Percentiles rank a stretch among this genome's conserved stretches.
Conservation (phyloP, 768 basidiomycete species). For the Leccinellum albellum region DNA sequence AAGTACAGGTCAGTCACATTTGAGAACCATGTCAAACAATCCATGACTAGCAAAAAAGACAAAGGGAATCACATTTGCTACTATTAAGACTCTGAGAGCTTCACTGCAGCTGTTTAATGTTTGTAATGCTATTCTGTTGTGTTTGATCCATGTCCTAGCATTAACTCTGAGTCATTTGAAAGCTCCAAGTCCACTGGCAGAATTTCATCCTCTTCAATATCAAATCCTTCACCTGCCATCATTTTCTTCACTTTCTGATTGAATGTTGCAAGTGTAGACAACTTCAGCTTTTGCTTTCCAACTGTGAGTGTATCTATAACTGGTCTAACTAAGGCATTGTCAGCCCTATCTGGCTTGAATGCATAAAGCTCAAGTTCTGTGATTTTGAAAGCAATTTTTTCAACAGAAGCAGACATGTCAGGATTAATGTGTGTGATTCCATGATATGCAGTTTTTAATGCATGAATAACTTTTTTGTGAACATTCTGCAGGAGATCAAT, state of each 20-base stretch:
- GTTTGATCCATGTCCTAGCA: no score
- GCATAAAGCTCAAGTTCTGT: neutral
- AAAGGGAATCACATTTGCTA: no score
- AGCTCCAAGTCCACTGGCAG: neutral
- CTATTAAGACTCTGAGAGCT: no score
- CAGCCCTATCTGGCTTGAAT: no score
- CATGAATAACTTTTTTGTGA: slow-evolving; percentile 26
- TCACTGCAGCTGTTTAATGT: no score
- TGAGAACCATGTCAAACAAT: no score
- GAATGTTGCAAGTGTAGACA: neutral
- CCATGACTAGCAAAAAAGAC: no score
- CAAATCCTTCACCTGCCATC: neutral
- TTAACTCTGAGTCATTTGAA: neutral
- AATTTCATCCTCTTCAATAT: neutral
- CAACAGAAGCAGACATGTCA: slow-evolving; percentile 15
- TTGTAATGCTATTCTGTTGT: no score
- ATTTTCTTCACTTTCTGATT: neutral
- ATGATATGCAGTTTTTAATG: slow-evolving; percentile 24
- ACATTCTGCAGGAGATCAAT: slow-evolving; percentile 27
- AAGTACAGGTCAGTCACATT: no score
- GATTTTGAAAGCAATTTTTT: neutral
- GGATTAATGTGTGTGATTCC: slow-evolving; percentile 22
- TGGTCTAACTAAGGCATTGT: neutral
- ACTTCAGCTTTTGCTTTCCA: neutral
- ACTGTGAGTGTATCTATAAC: neutral